A percentile compares a stretch with the other conserved stretches of the same genome.
Evolutionary conservation across 163 green algal genomes (phyloP).

Genomic region (Scenedesmus sp.): DNA sequence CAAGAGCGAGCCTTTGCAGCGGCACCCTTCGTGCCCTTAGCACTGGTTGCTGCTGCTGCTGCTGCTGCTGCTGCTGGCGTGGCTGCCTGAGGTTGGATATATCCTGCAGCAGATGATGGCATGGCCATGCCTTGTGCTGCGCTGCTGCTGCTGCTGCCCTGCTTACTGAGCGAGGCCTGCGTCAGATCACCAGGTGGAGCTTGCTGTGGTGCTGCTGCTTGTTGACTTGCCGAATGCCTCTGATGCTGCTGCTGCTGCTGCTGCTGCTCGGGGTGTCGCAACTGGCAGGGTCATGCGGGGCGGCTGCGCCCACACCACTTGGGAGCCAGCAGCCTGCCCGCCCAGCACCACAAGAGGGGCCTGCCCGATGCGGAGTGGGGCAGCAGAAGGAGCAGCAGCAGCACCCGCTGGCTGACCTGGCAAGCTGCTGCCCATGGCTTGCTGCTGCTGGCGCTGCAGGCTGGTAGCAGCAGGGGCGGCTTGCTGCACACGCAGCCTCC

Average conservation of each 20-base stretch:
- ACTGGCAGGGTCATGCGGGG: not conserved
- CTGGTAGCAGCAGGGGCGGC: not conserved
- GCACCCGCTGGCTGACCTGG: not conserved
- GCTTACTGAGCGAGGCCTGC: not conserved
- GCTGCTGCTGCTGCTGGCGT: not conserved
- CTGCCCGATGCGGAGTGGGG: not conserved
- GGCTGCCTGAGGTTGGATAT: not conserved
- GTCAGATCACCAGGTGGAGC: too few relatives aligned
- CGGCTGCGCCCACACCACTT: constrained; percentile 19
- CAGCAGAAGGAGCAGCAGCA: not conserved
- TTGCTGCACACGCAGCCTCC: not conserved
- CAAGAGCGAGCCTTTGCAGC: not conserved
- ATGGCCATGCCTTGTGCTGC: not conserved
- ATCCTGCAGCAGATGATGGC: not conserved
- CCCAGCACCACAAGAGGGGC: constrained; percentile 23
- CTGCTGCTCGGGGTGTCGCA: not conserved
- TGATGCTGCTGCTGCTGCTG: not conserved
- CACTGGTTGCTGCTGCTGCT: not conserved
- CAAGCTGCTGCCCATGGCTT: not conserved
- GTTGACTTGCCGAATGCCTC: not conserved
- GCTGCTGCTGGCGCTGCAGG: not conserved
- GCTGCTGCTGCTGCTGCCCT: not conserved
- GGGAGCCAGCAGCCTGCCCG: not conserved
- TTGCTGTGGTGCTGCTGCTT: not conserved
- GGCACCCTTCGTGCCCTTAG: not conserved